These are phyloP conservation scores for Pseudocercospora crystallina DNA, from an alignment of 2,329 filamentous ascomycete genomes.

Conservation along the genomic window DNA sequence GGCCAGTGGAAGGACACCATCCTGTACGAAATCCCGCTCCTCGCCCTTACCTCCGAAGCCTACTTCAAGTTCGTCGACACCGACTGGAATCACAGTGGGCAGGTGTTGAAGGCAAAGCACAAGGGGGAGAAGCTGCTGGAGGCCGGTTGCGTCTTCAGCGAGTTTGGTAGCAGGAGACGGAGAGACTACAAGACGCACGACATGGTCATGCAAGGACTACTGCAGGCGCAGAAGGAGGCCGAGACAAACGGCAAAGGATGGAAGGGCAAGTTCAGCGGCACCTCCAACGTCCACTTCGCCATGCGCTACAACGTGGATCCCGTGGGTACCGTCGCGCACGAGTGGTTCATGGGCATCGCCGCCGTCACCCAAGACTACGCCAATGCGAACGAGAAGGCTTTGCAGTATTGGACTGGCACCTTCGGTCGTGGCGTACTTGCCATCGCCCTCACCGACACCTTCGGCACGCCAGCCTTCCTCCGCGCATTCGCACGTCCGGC, in stretches of 20 bases:
- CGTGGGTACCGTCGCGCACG: constrained; percentile 88
- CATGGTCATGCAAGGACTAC: constrained; percentile 83
- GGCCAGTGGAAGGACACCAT: constrained; percentile 94
- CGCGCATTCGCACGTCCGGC: constrained; percentile 74
- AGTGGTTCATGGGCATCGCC: constrained; percentile 99
- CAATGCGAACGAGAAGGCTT: constrained; percentile 76
- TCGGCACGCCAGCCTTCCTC: constrained; percentile 87
- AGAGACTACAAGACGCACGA: constrained; percentile 95
- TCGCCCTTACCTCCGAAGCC: constrained; percentile 89
- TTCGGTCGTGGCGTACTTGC: constrained; percentile 75
- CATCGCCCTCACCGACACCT: constrained; percentile 93
- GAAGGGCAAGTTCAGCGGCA: constrained; percentile 75
- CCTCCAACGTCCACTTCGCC: constrained; percentile 94
- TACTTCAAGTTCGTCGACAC: constrained; percentile 96
- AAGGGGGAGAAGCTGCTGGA: constrained; percentile 79
- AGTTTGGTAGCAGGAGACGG: constrained; percentile 86
- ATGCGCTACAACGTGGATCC: constrained; percentile 86
- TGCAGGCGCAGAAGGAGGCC: constrained; percentile 71
- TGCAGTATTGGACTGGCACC: constrained; percentile 86
- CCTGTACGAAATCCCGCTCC: constrained; percentile 91
- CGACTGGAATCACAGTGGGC: constrained; percentile 85
- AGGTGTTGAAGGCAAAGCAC: constrained; percentile 77
- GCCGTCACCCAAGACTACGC: constrained; percentile 85
- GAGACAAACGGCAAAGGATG: constrained; percentile 57
- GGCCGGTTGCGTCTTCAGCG: constrained; percentile 83